Evolutionary conservation across 768 basidiomycete genomes (phyloP).

Genomic region (Phanerochaete sordida): DNA sequence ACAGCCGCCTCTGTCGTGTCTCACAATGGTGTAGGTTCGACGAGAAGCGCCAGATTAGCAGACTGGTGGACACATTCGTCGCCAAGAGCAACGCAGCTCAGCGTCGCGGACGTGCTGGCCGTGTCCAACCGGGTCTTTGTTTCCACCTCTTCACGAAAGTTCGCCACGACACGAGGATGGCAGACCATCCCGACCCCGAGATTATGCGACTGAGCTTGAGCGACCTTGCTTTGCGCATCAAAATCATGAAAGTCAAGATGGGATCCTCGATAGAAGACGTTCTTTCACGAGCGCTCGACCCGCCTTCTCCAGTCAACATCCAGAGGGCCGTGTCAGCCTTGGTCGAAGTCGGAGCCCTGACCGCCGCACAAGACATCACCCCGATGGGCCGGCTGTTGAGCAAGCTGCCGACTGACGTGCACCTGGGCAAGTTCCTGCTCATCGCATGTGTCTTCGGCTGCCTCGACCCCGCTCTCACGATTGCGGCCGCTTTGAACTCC

Average conservation of each 20-base stretch:
- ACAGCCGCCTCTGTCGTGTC: slow-evolving; percentile 6
- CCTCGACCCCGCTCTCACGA: slow-evolving; percentile 94
- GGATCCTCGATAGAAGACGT: slow-evolving; percentile 89
- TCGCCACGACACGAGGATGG: slow-evolving; percentile 84
- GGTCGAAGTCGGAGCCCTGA: slow-evolving; percentile 92
- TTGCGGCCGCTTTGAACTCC: slow-evolving; percentile 87
- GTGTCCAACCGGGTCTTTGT: slow-evolving; percentile 84
- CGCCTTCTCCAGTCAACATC: slow-evolving; percentile 81
- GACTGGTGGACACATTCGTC: slow-evolving; percentile 87
- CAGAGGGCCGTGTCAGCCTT: slow-evolving; percentile 86
- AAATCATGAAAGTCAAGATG: slow-evolving; percentile 88
- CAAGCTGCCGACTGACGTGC: slow-evolving; percentile 92
- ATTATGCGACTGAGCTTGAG: slow-evolving; percentile 93
- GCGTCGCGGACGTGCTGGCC: slow-evolving; percentile 85
- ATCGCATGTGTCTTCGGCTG: slow-evolving; percentile 83
- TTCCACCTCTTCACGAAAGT: slow-evolving; percentile 94
- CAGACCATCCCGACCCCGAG: slow-evolving; percentile 89
- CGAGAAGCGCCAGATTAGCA: slow-evolving; percentile 93
- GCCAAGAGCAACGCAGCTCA: slow-evolving; percentile 91
- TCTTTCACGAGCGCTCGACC: slow-evolving; percentile 83
- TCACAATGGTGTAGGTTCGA: slow-evolving; percentile 60
- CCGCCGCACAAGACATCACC: slow-evolving; percentile 84
- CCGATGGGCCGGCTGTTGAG: slow-evolving; percentile 89
- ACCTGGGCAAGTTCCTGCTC: slow-evolving; percentile 90
- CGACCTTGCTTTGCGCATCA: slow-evolving; percentile 86